Evolutionary conservation across 2,329 filamentous ascomycete genomes (phyloP).

Genomic region (Magnaporthales sp.): DNA sequence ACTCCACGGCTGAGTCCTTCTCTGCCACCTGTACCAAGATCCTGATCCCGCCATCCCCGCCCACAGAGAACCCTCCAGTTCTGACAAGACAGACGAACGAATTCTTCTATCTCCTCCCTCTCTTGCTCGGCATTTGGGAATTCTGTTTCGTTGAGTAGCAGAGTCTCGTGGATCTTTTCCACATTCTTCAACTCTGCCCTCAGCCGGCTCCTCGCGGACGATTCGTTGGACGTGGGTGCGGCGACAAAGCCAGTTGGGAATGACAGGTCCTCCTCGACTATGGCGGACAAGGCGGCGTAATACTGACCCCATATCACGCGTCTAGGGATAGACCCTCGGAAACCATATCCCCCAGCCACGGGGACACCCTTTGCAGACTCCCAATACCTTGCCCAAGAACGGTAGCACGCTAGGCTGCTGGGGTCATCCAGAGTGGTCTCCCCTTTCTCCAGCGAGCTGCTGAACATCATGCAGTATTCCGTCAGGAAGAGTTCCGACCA

Average conservation of each 20-base stretch:
- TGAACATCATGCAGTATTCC: conserved; percentile 63
- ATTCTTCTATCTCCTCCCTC: conserved; percentile 72
- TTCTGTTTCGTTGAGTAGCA: conserved; percentile 67
- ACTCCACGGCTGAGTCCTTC: conserved; percentile 66
- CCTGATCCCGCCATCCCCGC: conserved; percentile 68
- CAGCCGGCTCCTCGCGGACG: conserved; percentile 51
- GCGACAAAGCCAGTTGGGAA: conserved; percentile 43
- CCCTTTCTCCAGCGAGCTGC: conserved; percentile 45
- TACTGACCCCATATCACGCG: conserved; percentile 78
- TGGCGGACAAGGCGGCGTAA: conserved; percentile 68
- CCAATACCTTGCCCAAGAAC: conserved; percentile 66
- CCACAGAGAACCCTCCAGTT: conserved; percentile 85
- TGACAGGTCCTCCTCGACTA: conserved; percentile 58
- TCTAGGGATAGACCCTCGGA: conserved; percentile 50
- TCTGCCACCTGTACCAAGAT: conserved; percentile 75
- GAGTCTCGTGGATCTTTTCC: conserved; percentile 69
- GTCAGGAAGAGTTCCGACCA: conserved; percentile 76
- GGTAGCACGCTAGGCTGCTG: conserved; percentile 47
- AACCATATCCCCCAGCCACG: conserved; percentile 46
- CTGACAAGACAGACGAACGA: conserved; percentile 67
- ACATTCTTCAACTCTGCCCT: conserved; percentile 70
- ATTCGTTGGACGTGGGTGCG: conserved; percentile 29
- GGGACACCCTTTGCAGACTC: conserved; percentile 34
- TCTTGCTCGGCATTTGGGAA: conserved; percentile 80
- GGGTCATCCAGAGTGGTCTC: conserved; percentile 41